Base-by-base conservation (phyloP, 2,329 filamentous ascomycete species). In the Huntiella bhutanensis region DNA sequence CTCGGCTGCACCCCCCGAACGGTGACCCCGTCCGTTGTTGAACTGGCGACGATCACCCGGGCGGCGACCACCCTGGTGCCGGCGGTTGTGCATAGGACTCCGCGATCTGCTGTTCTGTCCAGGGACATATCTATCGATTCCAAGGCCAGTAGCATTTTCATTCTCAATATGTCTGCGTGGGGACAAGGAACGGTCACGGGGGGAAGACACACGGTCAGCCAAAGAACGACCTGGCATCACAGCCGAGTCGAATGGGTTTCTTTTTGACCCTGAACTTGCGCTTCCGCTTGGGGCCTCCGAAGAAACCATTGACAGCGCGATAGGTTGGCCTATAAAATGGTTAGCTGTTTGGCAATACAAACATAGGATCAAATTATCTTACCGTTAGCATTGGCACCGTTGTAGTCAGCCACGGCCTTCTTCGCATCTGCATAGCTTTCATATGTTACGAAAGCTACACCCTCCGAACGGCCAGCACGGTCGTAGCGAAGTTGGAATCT, bases 351-450 rank as follows among this genome's bases (percentile, higher is more conserved):
- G 7, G 7, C 22, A 28, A 10, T 28, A 28, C 8, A 28, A 7
- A 28, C 22, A 28, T 28, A 6, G 22, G 15, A 2, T 3, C 11
- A 28, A 34, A 33, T 8, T 19, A 33, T 13, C 58, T 59, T 65
- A 70, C 80, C 81, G 55, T 91, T 87, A 48, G 87, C 87, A 58
- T 94, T 94, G 52, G 86, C 86, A 47, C 84, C 84, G 58, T 95
- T 80, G 57, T 81, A 95, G 55, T 94, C 80, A 46, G 68, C 69
- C 47, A 94, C 71, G 2, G 87, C 87, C 40, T 73, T 68, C 54
- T 71, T 66, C 7, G 87, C 87, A 59, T 94, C 82, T 41, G 74
- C 69, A 43, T 72, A 64, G 47, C 66, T 68, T 53, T 78, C 72
- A 62, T 92, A 94, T 6, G 80, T 87, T 42, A 95, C 81, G 56